Evolutionary conservation across 2,329 filamentous ascomycete species (phyloP).

Genomic region (Emmonsia crescens): DNA sequence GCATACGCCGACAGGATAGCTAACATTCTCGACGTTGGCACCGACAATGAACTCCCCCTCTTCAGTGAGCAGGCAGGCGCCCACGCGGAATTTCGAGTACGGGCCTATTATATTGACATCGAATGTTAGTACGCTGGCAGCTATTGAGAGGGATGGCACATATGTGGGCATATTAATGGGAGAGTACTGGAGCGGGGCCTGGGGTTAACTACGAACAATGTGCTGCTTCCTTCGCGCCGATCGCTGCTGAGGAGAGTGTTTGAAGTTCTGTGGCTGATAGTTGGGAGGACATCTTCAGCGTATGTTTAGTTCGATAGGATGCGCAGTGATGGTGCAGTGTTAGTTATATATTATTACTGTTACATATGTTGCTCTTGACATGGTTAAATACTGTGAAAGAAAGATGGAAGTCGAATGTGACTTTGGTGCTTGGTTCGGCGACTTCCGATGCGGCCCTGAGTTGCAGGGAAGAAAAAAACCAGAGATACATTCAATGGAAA

Average conservation of each 20-base stretch:
- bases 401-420: too few species aligned
- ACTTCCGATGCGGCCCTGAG: too few species aligned
- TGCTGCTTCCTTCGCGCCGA: constrained; percentile 62
- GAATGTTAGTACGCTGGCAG: neutral
- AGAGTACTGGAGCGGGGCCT: neutral
- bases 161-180: neutral
- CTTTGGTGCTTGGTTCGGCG: too few species aligned
- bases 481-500: too few species aligned
- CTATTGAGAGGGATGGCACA: neutral
- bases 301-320: neutral
- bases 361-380: too few species aligned
- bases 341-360: too few species aligned
- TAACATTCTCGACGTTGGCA: constrained; percentile 86
- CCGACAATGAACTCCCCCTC: constrained; percentile 53
- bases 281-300: constrained; percentile 13
- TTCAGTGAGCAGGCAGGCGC: constrained; percentile 60
- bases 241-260: constrained; percentile 50
- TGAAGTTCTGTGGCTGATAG: constrained; percentile 55
- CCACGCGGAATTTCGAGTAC: constrained; percentile 87
- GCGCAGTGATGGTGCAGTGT: too few species aligned
- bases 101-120: constrained; percentile 42
- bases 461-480: too few species aligned
- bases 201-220: constrained; percentile 53
- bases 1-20: constrained; percentile 90
- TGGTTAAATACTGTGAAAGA: too few species aligned